Conservation (phyloP, 164 flowering plant species). For the Taxillus chinensis region DNA sequence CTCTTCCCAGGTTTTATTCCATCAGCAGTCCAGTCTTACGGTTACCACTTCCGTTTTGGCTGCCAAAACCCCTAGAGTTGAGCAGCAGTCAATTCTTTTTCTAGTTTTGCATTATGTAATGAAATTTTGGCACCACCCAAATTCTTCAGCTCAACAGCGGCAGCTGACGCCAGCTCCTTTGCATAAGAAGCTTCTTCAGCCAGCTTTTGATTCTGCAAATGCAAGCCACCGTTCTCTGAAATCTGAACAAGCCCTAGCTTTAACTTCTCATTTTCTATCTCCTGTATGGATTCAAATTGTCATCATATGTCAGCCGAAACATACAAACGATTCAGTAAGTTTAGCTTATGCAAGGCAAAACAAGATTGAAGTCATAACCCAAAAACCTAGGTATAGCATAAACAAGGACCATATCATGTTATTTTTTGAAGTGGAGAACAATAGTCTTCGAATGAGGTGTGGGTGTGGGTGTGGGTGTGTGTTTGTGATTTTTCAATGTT, state of each 20-base stretch:
- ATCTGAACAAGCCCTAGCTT: conserved; percentile 64
- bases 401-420: too few species aligned
- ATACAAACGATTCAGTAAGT: neutral
- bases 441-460: too few species aligned
- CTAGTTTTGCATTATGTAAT: conserved; percentile 67
- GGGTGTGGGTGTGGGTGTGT: too few species aligned
- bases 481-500: too few species aligned
- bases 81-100: conserved; percentile 66
- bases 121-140: conserved; percentile 93
- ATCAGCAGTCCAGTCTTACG: conserved; percentile 40
- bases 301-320: neutral
- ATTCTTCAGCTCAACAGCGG: conserved; percentile 94
- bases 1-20: conserved; percentile 16
- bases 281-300: conserved; percentile 28
- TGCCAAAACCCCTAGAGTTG: conserved; percentile 40
- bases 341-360: too few species aligned
- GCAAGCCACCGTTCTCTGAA: conserved; percentile 70
- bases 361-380: too few species aligned
- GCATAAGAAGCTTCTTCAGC: conserved; percentile 99
- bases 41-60: conserved; percentile 26
- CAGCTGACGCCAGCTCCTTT: conserved; percentile 97
- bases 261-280: conserved; percentile 72
- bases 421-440: too few species aligned
- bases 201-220: conserved; percentile 79
- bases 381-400: too few species aligned